These are phyloP conservation scores for Aspergillus sp. DNA, from an alignment of 2,329 filamentous ascomycete genomes.

Conservation along the genomic window DNA sequence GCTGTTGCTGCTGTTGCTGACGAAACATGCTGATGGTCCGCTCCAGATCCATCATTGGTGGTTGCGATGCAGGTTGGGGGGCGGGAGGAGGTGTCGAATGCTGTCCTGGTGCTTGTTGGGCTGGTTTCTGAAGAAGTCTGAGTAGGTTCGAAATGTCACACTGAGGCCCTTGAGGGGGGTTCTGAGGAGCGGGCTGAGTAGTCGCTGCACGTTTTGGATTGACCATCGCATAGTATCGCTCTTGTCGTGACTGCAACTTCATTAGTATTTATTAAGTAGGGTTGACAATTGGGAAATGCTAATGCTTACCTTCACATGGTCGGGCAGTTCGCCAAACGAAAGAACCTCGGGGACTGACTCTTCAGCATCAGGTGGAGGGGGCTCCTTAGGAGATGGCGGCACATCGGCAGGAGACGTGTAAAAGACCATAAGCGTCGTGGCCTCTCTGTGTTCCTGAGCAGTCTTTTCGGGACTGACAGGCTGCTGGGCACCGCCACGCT, in stretches of 20 bases:
- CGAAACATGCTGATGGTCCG: conserved; percentile 42
- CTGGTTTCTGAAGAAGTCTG: conserved; percentile 37
- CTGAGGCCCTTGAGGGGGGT: conserved; percentile 12
- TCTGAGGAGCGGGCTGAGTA: conserved; percentile 21
- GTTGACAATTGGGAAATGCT: background rate
- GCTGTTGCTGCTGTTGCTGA: conserved; percentile 27
- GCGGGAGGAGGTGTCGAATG: conserved; percentile 30
- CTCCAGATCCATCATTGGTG: conserved; percentile 29
- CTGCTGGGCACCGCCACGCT: conserved; percentile 41
- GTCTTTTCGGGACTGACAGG: conserved; percentile 42
- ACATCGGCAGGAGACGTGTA: conserved; percentile 47
- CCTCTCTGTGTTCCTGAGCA: conserved; percentile 47
- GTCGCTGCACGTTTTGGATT: conserved; percentile 30
- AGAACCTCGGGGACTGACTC: conserved; percentile 35
- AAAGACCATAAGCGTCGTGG: conserved; percentile 49
- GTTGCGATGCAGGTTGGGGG: conserved; percentile 18
- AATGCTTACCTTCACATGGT: conserved; percentile 38
- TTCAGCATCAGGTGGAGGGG: conserved; percentile 37
- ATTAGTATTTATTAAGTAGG: conserved; percentile 5
- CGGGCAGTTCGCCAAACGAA: conserved; percentile 44
- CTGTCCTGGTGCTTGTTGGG: conserved; percentile 29
- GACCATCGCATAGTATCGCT: conserved; percentile 39
- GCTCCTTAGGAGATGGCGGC: conserved; percentile 48
- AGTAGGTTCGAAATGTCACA: conserved; percentile 43
- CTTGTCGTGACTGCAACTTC: conserved; percentile 37